A percentile compares a stretch with the other conserved stretches of the same genome.
These are phyloP conservation scores for Dissoconium aciculare DNA, from an alignment of 2,329 filamentous ascomycete genomes.

Conservation along the genomic window DNA sequence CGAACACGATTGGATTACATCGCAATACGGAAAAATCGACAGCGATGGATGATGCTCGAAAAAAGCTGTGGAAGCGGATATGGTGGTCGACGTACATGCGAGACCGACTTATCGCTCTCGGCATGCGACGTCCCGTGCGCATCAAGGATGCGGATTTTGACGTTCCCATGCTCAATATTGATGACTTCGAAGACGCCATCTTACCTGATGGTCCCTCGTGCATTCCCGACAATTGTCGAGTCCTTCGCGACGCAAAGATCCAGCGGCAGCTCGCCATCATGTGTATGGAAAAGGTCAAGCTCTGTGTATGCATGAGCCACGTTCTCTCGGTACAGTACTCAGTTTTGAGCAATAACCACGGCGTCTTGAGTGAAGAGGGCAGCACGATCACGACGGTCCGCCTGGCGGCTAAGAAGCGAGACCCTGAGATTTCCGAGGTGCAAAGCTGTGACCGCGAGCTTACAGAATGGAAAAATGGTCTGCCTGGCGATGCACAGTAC, in stretches of 20 bases:
- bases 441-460: constrained; percentile 66
- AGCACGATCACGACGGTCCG: constrained; percentile 63
- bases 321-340: constrained; percentile 88
- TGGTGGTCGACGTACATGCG: constrained; percentile 98
- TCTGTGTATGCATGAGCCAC: constrained; percentile 77
- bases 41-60: constrained; percentile 56
- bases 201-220: constrained; percentile 49
- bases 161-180: constrained; percentile 72
- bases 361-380: constrained; percentile 53
- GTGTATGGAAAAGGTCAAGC: constrained; percentile 82
- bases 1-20: constrained; percentile 85
- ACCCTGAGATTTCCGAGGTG: constrained; percentile 69
- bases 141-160: constrained; percentile 92
- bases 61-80: constrained; percentile 82
- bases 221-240: constrained; percentile 53
- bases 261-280: constrained; percentile 69
- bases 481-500: constrained; percentile 60
- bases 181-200: constrained; percentile 66
- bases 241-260: constrained; percentile 55
- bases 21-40: constrained; percentile 61
- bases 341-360: constrained; percentile 69
- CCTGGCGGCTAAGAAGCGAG: constrained; percentile 75
- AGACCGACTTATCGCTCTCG: constrained; percentile 78
- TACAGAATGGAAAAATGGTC: constrained; percentile 56
- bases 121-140: constrained; percentile 81